Base-by-base conservation (phyloP, 495 filamentous ascomycete species). In the Choiromyces venosus region DNA sequence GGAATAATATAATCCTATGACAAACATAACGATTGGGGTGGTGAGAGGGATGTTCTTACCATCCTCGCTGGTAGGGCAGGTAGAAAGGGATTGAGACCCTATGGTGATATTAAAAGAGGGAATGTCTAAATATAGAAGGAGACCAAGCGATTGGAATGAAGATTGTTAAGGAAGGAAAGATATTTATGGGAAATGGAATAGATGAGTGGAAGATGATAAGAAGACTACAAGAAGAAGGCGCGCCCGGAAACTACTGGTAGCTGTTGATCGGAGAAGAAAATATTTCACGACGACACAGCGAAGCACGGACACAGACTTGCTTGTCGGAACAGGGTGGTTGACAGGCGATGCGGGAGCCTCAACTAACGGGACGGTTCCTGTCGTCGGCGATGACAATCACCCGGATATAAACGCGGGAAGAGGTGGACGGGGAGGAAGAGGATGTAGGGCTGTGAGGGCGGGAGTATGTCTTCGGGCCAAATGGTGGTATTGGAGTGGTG, bases 371-470 rank as follows among this genome's bases (percentile, higher is more conserved):
- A 74, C 74, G 75, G 75, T 61, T 74, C 74, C 70, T 77, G 74
- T 77, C 70, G 75, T 77, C 74, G 75, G 74, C 66, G 75, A 77
- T 73, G 74, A 77, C 75, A 77, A 77, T 77, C 75, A 77, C 75
- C 66, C 74, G 69, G 75, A 77, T 77, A 74, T 74, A 74, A 65
- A 64, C 64, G 46, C 69, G 71, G 66, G 73, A 72, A 71, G 79
- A 77, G 74, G 71, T 71, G 79, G 70, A 70, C 67, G 67, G 68
- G 67, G 70, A 73, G 66, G 76, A 74, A 61, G 68, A 78, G 71
- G 71, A 73, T 66, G 76, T 71, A 68, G 74, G 46, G 71, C 78
- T 84, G 82, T 81, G 82, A 83, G 83, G 80, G 83, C 83, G 82
- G 81, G 76, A 74, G 77, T 82, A 82, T 83, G 83, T 69, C 52